Conservation (phyloP, 495 filamentous ascomycete species). For the Penicillium roqueforti region DNA sequence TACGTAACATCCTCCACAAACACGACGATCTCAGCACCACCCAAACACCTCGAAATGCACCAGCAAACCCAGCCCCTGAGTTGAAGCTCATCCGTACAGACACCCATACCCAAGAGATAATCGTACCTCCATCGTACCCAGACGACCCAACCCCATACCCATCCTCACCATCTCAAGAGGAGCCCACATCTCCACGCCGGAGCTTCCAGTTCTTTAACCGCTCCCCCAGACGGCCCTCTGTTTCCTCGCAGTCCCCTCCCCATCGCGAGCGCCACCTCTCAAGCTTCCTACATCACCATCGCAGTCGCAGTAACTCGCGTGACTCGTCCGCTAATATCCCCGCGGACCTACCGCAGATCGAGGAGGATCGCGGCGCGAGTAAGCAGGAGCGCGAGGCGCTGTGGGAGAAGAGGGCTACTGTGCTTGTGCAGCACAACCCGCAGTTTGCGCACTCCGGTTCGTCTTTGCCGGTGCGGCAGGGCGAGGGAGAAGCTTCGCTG, state of each 20-base stretch:
- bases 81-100: slow-evolving; percentile 84
- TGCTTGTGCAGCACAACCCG: slow-evolving; percentile 67
- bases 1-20: slow-evolving; percentile 72
- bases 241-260: slow-evolving; percentile 28
- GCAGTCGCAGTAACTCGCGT: slow-evolving; percentile 50
- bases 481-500: slow-evolving; percentile 12
- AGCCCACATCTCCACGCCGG: slow-evolving; percentile 38
- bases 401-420: slow-evolving; percentile 89
- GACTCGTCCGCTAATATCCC: slow-evolving; percentile 69
- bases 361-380: slow-evolving; percentile 40
- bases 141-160: slow-evolving; percentile 27
- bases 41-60: neutral
- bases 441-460: slow-evolving; percentile 27
- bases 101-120: slow-evolving; percentile 72
- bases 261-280: slow-evolving; percentile 55
- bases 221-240: slow-evolving; percentile 37
- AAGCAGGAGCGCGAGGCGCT: slow-evolving; percentile 50
- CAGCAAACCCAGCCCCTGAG: slow-evolving; percentile 50
- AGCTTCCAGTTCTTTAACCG: slow-evolving; percentile 49
- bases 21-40: slow-evolving; percentile 50
- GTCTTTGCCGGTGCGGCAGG: slow-evolving; percentile 16
- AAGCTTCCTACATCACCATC: slow-evolving; percentile 59
- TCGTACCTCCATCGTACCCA: slow-evolving; percentile 57
- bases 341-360: slow-evolving; percentile 69
- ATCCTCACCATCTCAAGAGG: neutral